Base-by-base conservation (phyloP, 2,329 filamentous ascomycete species). In the Scortechinia acanthostroma region DNA sequence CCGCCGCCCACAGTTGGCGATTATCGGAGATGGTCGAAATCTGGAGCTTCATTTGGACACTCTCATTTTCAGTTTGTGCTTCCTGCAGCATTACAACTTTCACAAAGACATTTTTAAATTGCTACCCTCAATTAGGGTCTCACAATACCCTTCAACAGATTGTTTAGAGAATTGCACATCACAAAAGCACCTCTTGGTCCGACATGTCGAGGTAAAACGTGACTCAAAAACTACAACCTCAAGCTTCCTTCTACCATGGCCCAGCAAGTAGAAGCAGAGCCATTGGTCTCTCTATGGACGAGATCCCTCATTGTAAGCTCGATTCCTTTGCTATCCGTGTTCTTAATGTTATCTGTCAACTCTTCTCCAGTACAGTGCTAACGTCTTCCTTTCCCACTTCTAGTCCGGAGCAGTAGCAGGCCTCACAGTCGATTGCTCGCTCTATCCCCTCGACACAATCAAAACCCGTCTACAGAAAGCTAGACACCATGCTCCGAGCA, bases 381-480 rank as follows among this genome's bases (percentile, higher is more conserved):
- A n/a, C n/a, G n/a, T n/a, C n/a, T n/a, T n/a, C 15, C 20, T 47
- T 42, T 23, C 43, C 10, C 16, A 22, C 6, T 21, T 42, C 25
- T 19, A 21, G 19, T 25, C 93, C 54, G 93, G 93, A 63, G 93
- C 83, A 58, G 71, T 96, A 53, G 93, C 93, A 53, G 93, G 93
- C 60, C 93, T 93, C 42, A 95, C 91, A 14, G 93, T 97, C 65
- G 93, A 98, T 77, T 83, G 95, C 58, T 90, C 90, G 46, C 88
- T 98, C 60, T 98, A 88, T 72, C 93, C 93, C 1, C 89, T 98
- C 73, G 94, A 98, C 76, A 98, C 93, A 0, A 83, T 98, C 60
- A 98, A 98, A 70, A 98, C 94, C 37, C 90, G 93, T 15, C 88
- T 98, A 4, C 93, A 98, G 20, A 40, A 40, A 19, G 35, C 35